phyloP scores from a whole-genome alignment of 352 stramenopile genomes.

The Globisporangium splendens region DNA sequence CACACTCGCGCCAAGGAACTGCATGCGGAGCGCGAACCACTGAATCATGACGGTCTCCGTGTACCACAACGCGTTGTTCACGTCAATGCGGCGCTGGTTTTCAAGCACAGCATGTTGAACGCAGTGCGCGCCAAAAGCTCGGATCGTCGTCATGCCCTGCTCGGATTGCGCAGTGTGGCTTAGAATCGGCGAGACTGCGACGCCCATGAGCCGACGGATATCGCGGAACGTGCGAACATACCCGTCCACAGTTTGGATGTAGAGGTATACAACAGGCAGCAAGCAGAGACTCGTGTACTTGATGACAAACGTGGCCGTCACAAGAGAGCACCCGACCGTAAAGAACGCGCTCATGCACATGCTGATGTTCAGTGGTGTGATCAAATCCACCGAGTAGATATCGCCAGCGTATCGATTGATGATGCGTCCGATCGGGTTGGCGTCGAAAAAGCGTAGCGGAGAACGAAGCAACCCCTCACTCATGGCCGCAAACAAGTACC shows the following conservation, averaged over 20 bases:
- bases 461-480: constrained; percentile 70
- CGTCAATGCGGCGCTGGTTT: constrained; percentile 25
- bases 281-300: constrained; percentile 54
- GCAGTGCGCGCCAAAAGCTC: constrained; percentile 17
- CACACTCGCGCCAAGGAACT: constrained; percentile 35
- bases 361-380: constrained; percentile 20
- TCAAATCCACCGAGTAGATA: constrained; percentile 82
- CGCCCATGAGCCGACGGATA: constrained; percentile 23
- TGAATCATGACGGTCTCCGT: constrained; percentile 21
- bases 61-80: constrained; percentile 23
- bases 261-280: constrained; percentile 64
- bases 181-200: constrained; percentile 23
- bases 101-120: constrained; percentile 16
- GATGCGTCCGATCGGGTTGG: constrained; percentile 75
- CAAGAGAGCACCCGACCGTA: constrained; percentile 50
- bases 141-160: constrained; percentile 16
- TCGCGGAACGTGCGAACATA: constrained; percentile 25
- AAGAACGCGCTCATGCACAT: constrained; percentile 51
- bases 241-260: constrained; percentile 28
- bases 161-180: constrained; percentile 25
- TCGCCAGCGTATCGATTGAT: constrained; percentile 87
- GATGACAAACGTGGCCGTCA: constrained; percentile 56
- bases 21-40: constrained; percentile 47
- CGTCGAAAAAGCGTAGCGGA: constrained; percentile 87
- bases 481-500: constrained; percentile 68